Evolutionary conservation across 805 yeast species (phyloP).

Genomic region (Candida hispaniensis): DNA sequence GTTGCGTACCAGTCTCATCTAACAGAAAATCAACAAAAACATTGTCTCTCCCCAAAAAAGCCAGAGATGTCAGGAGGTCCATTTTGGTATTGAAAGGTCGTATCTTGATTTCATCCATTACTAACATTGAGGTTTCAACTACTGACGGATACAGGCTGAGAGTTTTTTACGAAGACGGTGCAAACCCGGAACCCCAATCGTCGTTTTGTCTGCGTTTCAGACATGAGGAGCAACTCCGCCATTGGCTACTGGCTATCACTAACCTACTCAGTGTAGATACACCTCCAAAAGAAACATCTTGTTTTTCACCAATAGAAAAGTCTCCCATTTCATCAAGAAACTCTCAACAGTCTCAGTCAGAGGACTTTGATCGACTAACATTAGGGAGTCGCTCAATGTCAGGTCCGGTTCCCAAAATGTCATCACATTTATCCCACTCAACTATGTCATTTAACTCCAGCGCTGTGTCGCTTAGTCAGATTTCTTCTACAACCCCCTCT

Average conservation of each 20-base stretch:
- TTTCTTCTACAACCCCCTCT: conserved; percentile 10
- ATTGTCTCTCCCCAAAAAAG: conserved; percentile 40
- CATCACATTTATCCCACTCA: conserved; percentile 4
- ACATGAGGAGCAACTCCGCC: conserved; percentile 70
- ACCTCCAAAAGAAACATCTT: conserved; percentile 3
- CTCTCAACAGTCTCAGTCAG: conserved; percentile 15
- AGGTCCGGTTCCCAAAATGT: conserved; percentile 9
- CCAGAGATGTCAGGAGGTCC: conserved; percentile 29
- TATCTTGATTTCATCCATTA: conserved; percentile 61
- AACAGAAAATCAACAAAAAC: conserved; percentile 36
- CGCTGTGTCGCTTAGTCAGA: conserved; percentile 11
- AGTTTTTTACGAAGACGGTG: too few relatives aligned
- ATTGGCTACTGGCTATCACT: conserved; percentile 50
- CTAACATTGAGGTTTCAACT: conserved; percentile 31
- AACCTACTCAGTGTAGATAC: conserved; percentile 14
- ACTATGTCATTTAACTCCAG: too few relatives aligned
- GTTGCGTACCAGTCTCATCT: conserved; percentile 48
- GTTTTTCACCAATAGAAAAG: conserved; percentile 7
- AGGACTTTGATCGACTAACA: conserved; percentile 16
- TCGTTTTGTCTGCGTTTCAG: conserved; percentile 71
- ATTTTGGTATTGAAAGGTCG: conserved; percentile 62
- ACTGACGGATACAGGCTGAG: conserved; percentile 26
- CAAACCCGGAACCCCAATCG: too few relatives aligned
- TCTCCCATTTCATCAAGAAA: conserved; percentile 12
- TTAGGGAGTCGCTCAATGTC: conserved; percentile 6